Base-by-base conservation (phyloP, 106 monocot genomes). In the Allium fistulosum region DNA sequence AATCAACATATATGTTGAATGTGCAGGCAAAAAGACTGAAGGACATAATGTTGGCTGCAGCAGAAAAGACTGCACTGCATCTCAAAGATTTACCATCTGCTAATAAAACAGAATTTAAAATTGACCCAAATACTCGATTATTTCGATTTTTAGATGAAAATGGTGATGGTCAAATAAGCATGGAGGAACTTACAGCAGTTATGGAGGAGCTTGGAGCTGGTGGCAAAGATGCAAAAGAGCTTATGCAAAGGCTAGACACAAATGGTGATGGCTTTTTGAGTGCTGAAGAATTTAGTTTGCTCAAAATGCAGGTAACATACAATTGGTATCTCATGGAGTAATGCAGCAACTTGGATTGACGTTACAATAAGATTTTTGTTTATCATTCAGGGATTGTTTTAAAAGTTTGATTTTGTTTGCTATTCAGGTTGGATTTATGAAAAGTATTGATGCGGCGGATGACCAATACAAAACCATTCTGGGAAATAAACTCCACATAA, bases 131-230 rank as follows among this genome's bases (percentile, higher is more conserved):
- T 37, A 76, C 84, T 53, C 76, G 61, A 9, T 72, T 78, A 4
- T 96, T 96, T 67, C 71, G 67, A 9, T 74, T 88, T 72, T 83
- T 96, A 63, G 96, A 96, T 74, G 92, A 86, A 69, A 88, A 96
- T 74, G 86, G 85, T 57, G 91, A 96, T 78, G 96, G 92, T 1
- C 84, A 83, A 46, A 96, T 96, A 68, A 96, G 92, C 53, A 82
- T 96, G 13, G 92, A 96, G 22, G 96, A 92, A 72, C 88, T 96
- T 7, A 79, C 78, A 11, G 83, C 82, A 37, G 83, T 91, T 18
- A 92, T 96, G 80, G 85, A 85, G 75, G 96, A 92, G 26, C 86
- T 96, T 55, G 96, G 96, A 75, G 96, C 96, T 26, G 86, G 71
- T 63, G 78, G 80, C 17, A 79, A 96, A 55, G 88, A 92, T 77